Percentiles rank a stretch among this genome's conserved stretches.
These are phyloP conservation scores for Colletotrichum sp. DNA, from an alignment of 2,329 filamentous ascomycete genomes.

Conservation along the genomic window DNA sequence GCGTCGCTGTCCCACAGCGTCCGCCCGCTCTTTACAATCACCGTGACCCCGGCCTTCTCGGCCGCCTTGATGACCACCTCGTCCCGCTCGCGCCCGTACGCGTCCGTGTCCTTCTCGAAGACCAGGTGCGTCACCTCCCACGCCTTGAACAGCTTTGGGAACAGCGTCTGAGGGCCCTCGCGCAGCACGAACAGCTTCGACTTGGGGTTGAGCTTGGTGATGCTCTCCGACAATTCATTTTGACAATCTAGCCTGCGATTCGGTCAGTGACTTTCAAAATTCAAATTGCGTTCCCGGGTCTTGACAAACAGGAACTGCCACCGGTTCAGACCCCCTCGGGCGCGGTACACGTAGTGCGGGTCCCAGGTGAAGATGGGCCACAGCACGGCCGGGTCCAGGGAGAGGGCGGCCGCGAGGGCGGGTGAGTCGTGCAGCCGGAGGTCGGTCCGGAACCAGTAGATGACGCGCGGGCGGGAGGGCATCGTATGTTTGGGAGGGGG, in stretches of 20 bases:
- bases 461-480: slow-evolving; percentile 44
- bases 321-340: slow-evolving; percentile 72
- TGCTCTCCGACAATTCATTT: slow-evolving; percentile 69
- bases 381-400: slow-evolving; percentile 69
- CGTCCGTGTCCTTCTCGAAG: slow-evolving; percentile 80
- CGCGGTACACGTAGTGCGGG: slow-evolving; percentile 78
- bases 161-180: slow-evolving; percentile 72
- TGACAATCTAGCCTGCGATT: slow-evolving; percentile 70
- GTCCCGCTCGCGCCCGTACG: slow-evolving; percentile 72
- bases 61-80: slow-evolving; percentile 63
- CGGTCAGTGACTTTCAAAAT: background rate
- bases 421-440: slow-evolving; percentile 79
- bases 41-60: slow-evolving; percentile 67
- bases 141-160: slow-evolving; percentile 74
- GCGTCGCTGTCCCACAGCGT: slow-evolving; percentile 78
- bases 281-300: background rate
- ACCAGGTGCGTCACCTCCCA: slow-evolving; percentile 80
- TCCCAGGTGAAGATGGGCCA: slow-evolving; percentile 85
- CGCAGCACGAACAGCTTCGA: slow-evolving; percentile 75
- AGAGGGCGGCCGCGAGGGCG: slow-evolving; percentile 73
- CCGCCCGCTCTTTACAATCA: slow-evolving; percentile 67
- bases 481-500: background rate
- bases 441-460: slow-evolving; percentile 83
- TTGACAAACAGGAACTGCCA: slow-evolving; percentile 71
- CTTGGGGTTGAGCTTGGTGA: slow-evolving; percentile 71